phyloP scores from a whole-genome alignment of 2,329 filamentous ascomycete species.

The Arthrobotrys conoides region DNA sequence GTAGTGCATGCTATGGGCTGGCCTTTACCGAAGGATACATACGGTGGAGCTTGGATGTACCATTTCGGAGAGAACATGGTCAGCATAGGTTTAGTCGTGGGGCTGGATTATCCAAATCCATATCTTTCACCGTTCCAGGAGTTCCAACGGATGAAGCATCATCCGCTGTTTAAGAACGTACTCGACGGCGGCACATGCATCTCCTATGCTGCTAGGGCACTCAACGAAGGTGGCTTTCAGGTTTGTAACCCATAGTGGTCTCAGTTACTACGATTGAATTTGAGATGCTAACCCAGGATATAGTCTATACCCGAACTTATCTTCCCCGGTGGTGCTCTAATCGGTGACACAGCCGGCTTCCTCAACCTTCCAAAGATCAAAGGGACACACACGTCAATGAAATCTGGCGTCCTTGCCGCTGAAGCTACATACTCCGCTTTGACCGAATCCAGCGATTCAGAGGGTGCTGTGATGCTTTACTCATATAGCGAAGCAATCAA shows the following conservation, averaged over 20 bases:
- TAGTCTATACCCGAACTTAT: conserved; percentile 92
- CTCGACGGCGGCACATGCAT: conserved; percentile 98
- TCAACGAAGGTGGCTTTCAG: conserved; percentile 96
- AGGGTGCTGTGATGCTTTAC: conserved; percentile 83
- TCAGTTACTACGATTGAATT: not conserved
- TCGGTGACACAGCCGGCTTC: conserved; percentile 96
- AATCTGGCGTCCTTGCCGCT: conserved; percentile 94
- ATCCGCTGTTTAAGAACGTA: conserved; percentile 87
- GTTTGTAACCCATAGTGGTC: not conserved
- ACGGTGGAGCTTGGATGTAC: conserved; percentile 99
- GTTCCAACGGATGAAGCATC: conserved; percentile 98
- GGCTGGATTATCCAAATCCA: conserved; percentile 94
- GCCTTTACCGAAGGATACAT: conserved; percentile 87
- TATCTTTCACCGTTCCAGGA: conserved; percentile 96
- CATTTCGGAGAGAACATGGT: conserved; percentile 99
- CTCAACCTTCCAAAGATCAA: conserved; percentile 99
- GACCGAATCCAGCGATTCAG: conserved; percentile 67
- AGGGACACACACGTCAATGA: conserved; percentile 97
- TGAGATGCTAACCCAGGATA: not conserved
- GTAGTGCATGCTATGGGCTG: conserved; percentile 94
- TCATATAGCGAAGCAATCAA: conserved; percentile 93
- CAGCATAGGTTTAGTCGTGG: conserved; percentile 89
- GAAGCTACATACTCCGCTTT: conserved; percentile 89
- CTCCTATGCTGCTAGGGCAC: conserved; percentile 90
- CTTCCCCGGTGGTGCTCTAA: conserved; percentile 94